Evolutionary conservation across 1,284 basidiomycete species (phyloP).

Genomic region (Tilletia setariae): DNA sequence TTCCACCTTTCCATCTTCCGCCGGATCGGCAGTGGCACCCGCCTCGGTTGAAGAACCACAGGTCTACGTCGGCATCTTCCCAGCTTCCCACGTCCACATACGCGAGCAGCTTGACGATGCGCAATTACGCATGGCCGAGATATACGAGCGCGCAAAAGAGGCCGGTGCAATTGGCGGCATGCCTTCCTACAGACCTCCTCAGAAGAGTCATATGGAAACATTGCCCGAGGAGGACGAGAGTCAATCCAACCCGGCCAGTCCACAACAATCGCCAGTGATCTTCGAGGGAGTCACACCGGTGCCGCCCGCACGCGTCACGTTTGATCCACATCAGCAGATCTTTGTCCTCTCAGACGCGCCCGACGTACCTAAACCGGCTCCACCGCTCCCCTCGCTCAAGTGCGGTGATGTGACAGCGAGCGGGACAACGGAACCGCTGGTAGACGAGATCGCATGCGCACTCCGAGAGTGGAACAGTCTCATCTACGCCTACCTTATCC

Average conservation of each 20-base stretch:
- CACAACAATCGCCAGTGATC: slow-evolving; percentile 20
- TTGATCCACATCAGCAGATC: neutral
- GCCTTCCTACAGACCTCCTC: slow-evolving; percentile 21
- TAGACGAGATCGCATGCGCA: slow-evolving; percentile 95
- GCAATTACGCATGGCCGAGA: slow-evolving; percentile 74
- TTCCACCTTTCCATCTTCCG: slow-evolving; percentile 31
- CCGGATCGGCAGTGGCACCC: slow-evolving; percentile 18
- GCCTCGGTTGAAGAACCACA: slow-evolving; percentile 61
- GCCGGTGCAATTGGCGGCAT: slow-evolving; percentile 38
- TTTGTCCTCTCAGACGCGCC: slow-evolving; percentile 20
- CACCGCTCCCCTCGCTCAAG: slow-evolving; percentile 86
- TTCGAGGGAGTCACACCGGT: slow-evolving; percentile 19
- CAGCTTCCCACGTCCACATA: slow-evolving; percentile 81
- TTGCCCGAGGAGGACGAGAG: slow-evolving; percentile 36
- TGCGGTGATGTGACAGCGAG: slow-evolving; percentile 43
- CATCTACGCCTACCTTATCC: slow-evolving; percentile 83
- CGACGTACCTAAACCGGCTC: slow-evolving; percentile 61
- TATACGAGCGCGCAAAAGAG: slow-evolving; percentile 56
- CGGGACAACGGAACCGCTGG: slow-evolving; percentile 69
- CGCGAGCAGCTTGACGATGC: slow-evolving; percentile 85
- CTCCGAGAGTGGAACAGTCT: slow-evolving; percentile 90
- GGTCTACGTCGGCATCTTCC: slow-evolving; percentile 94
- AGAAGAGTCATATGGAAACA: slow-evolving; percentile 32
- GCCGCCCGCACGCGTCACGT: neutral
- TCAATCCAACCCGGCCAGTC: slow-evolving; percentile 23